These are phyloP conservation scores for Aspergillus hortae DNA, from an alignment of 2,329 filamentous ascomycete species.

Conservation along the genomic window DNA sequence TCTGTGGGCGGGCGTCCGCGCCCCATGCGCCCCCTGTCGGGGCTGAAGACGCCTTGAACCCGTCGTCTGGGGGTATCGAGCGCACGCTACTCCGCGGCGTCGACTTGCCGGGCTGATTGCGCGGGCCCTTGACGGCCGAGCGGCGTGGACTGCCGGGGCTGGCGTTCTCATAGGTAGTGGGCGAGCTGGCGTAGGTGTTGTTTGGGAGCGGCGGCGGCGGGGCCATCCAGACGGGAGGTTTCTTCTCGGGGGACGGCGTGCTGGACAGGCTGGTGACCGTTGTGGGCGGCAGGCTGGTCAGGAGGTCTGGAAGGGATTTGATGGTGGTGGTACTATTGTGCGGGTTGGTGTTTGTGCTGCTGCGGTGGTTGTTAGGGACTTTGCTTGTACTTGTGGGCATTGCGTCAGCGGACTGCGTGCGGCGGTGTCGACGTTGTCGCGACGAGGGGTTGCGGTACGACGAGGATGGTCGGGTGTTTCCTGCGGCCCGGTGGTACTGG, in stretches of 20 bases:
- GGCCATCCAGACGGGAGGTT: slow-evolving; percentile 23
- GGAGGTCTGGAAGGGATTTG: neutral
- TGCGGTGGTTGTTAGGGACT: neutral
- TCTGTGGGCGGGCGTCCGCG: slow-evolving; percentile 2
- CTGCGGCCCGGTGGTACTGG: neutral
- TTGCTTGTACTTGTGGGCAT: neutral
- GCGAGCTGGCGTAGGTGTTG: slow-evolving; percentile 17
- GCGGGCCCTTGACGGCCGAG: slow-evolving; percentile 31
- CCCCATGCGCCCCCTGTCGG: slow-evolving; percentile 4
- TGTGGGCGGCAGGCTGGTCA: slow-evolving; percentile 7
- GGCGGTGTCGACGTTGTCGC: neutral
- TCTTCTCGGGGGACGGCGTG: slow-evolving; percentile 28
- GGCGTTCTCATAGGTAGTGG: slow-evolving; percentile 22
- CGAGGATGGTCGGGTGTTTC: neutral
- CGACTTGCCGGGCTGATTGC: slow-evolving; percentile 24
- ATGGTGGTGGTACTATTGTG: neutral
- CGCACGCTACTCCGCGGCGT: slow-evolving; percentile 19
- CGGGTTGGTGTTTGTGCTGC: neutral
- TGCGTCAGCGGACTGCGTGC: neutral
- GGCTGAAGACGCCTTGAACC: slow-evolving; percentile 1
- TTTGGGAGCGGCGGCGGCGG: slow-evolving; percentile 6
- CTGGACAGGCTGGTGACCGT: slow-evolving; percentile 18
- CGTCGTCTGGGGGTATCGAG: slow-evolving; percentile 15
- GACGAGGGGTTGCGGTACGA: neutral
- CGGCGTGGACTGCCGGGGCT: slow-evolving; percentile 28